phyloP scores from a whole-genome alignment of 768 basidiomycete species.

The Boletus reticuloceps region DNA sequence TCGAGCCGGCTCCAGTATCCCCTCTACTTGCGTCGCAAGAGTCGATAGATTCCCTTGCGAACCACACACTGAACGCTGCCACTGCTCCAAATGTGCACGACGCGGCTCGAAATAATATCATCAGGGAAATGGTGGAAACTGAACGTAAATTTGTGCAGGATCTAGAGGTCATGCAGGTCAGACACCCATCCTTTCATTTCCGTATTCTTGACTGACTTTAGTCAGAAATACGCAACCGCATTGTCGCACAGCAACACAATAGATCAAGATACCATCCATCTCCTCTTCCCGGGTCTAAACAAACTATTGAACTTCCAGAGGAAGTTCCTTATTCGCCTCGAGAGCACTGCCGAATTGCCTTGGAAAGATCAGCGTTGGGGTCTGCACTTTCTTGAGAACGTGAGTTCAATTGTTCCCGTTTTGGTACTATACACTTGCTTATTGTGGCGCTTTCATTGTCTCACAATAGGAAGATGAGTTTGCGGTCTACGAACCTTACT shows the following conservation, averaged over 20 bases:
- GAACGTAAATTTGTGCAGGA: conserved; percentile 97
- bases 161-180: conserved; percentile 92
- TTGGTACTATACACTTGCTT: conserved; percentile 28
- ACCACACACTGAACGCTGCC: conserved; percentile 39
- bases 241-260: conserved; percentile 81
- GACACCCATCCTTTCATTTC: conserved; percentile 22
- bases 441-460: conserved; percentile 44
- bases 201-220: conserved; percentile 12
- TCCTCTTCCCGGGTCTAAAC: conserved; percentile 92
- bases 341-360: conserved; percentile 77
- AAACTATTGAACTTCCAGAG: conserved; percentile 96
- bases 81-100: conserved; percentile 58
- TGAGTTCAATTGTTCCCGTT: conserved; percentile 38
- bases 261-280: conserved; percentile 93
- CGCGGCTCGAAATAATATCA: conserved; percentile 69
- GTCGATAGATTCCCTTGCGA: conserved; percentile 55
- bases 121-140: conserved; percentile 89
- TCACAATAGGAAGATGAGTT: conserved; percentile 92
- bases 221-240: conserved; percentile 84
- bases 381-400: conserved; percentile 76
- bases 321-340: conserved; percentile 86
- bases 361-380: conserved; percentile 91
- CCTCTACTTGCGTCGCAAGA: conserved; percentile 53
- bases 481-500: conserved; percentile 94
- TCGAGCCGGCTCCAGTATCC: conserved; percentile 61